Conservation (phyloP, 2,329 filamentous ascomycete genomes). For the Aspergillus caelatus region DNA sequence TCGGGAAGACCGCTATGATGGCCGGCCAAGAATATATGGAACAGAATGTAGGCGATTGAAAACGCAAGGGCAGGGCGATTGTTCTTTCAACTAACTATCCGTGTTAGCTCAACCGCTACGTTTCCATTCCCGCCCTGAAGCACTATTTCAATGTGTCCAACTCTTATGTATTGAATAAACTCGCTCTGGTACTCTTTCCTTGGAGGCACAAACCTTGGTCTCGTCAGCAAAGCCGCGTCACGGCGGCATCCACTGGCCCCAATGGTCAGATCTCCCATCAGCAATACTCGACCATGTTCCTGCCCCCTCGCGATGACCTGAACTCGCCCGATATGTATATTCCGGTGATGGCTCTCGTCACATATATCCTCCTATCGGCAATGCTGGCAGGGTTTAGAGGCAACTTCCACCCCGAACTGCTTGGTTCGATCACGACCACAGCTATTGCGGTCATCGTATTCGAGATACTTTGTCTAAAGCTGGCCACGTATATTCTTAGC, state of each 20-base stretch:
- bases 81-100: background rate
- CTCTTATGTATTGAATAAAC: conserved; percentile 91
- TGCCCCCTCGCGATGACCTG: conserved; percentile 90
- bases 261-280: conserved; percentile 67
- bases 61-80: background rate
- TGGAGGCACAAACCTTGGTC: conserved; percentile 99
- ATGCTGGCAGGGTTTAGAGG: conserved; percentile 86
- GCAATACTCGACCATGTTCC: conserved; percentile 62
- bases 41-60: conserved; percentile 71
- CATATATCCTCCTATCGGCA: conserved; percentile 92
- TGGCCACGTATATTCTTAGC: conserved; percentile 89
- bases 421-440: conserved; percentile 84
- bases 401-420: conserved; percentile 88
- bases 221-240: conserved; percentile 70
- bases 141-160: conserved; percentile 99
- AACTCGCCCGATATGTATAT: conserved; percentile 99
- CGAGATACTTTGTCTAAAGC: conserved; percentile 86
- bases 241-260: conserved; percentile 41
- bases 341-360: conserved; percentile 95
- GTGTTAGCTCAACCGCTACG: conserved; percentile 71
- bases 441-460: conserved; percentile 81
- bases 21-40: conserved; percentile 94
- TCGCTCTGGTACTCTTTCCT: conserved; percentile 91
- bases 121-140: conserved; percentile 90
- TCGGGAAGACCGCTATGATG: conserved; percentile 87